Evolutionary conservation across 257 asterid species (phyloP).

Genomic region (Solanum corneliomulleri): DNA sequence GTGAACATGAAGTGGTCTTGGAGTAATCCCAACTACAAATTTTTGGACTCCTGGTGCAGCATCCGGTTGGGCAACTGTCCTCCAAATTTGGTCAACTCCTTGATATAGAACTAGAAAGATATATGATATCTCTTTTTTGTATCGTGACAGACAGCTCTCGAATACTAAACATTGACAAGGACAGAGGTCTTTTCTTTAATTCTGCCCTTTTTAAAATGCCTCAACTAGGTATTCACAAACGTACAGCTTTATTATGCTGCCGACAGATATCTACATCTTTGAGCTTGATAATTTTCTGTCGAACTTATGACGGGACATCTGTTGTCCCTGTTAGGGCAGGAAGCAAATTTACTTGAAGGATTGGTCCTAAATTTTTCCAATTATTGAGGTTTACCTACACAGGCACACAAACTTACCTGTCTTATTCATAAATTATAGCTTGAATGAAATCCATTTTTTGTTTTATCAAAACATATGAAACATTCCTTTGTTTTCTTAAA

Average conservation of each 20-base stretch:
- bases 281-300: not conserved
- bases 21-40: not conserved
- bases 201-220: not conserved
- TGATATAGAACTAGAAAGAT: not conserved
- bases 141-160: not conserved
- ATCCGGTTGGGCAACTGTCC: not conserved
- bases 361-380: not conserved
- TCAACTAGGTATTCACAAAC: not conserved
- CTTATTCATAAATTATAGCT: not conserved
- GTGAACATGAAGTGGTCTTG: not conserved
- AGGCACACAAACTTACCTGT: not conserved
- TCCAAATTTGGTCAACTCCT: not conserved
- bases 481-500: not conserved
- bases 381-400: not conserved
- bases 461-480: not conserved
- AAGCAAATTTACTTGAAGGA: not conserved
- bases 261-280: not conserved
- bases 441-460: not conserved
- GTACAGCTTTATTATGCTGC: not conserved
- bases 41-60: not conserved
- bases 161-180: too few species aligned
- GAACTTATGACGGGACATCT: not conserved
- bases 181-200: not conserved
- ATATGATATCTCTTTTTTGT: not conserved
- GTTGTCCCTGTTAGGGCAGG: not conserved